Conservation (phyloP, 176 grass and related monocot species). For the Pharus latifolius region DNA sequence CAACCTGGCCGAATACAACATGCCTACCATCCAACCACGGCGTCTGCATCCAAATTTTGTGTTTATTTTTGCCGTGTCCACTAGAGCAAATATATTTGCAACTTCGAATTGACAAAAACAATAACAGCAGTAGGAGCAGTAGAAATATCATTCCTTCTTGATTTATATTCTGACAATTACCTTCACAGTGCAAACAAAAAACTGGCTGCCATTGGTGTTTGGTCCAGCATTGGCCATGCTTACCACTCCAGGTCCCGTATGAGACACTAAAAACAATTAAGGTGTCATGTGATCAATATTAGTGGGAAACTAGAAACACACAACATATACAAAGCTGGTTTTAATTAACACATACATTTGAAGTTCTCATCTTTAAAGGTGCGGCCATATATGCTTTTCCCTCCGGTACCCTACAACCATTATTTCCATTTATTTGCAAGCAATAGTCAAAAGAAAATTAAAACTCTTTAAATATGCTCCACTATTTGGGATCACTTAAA, state of each 20-base stretch:
- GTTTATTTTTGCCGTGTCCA: not conserved
- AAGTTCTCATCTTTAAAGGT: constrained; percentile 98
- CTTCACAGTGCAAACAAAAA: constrained; percentile 92
- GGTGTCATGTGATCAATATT: not conserved
- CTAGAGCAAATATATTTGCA: not conserved
- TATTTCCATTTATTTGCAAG: not conserved
- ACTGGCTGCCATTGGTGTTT: constrained; percentile 91
- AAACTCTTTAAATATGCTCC: not conserved
- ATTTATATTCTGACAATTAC: constrained; percentile 22
- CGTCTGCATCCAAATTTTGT: constrained; percentile 30
- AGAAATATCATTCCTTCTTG: not conserved
- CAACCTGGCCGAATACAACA: constrained; percentile 80
- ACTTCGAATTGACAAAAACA: not conserved
- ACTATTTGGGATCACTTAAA: not conserved
- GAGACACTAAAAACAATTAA: constrained; percentile 50
- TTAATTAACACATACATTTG: constrained; percentile 43
- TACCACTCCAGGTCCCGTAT: constrained; percentile 66
- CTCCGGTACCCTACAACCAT: constrained; percentile 72
- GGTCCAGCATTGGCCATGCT: constrained; percentile 98
- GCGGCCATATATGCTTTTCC: constrained; percentile 88
- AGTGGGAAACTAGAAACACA: not conserved
- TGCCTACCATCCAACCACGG: constrained; percentile 84
- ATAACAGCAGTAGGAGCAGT: not conserved
- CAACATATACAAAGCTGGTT: not conserved
- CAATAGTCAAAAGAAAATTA: not conserved